A percentile compares a stretch with the other conserved stretches of the same genome.
phyloP scores from a whole-genome alignment of 2,329 filamentous ascomycete genomes.

The Neopestalotiopsis clavispora region DNA sequence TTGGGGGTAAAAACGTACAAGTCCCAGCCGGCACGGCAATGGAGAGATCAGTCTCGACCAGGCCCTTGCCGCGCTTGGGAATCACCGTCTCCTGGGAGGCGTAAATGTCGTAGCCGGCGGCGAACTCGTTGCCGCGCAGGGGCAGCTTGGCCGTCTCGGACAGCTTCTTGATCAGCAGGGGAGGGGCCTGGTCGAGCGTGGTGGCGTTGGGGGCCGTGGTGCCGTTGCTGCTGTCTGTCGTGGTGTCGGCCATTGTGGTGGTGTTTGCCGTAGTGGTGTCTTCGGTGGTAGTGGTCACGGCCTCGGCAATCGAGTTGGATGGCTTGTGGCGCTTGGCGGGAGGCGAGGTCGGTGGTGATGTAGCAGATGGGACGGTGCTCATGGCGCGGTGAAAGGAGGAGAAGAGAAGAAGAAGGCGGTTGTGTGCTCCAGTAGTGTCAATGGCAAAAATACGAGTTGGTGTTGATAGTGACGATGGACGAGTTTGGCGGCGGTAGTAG shows the following conservation, averaged over 20 bases:
- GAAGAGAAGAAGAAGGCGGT: not conserved
- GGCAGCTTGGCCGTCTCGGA: conserved; percentile 79
- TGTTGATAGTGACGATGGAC: not conserved
- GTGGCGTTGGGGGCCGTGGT: conserved; percentile 37
- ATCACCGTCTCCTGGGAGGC: conserved; percentile 75
- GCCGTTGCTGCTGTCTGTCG: conserved; percentile 25
- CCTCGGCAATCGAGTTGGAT: conserved; percentile 36
- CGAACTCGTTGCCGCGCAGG: conserved; percentile 85
- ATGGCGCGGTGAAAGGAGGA: conserved; percentile 7
- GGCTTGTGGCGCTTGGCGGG: conserved; percentile 82
- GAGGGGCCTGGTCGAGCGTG: conserved; percentile 51
- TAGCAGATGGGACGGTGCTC: conserved; percentile 25
- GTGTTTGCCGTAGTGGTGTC: not conserved
- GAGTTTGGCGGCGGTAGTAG: conserved; percentile 1
- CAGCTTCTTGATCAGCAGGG: conserved; percentile 87
- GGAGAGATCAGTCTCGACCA: conserved; percentile 89
- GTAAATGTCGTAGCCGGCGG: conserved; percentile 95
- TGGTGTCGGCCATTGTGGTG: conserved; percentile 39
- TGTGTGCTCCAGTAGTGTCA: not conserved
- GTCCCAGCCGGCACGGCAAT: conserved; percentile 91
- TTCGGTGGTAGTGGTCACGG: conserved; percentile 31
- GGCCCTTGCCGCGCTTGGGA: conserved; percentile 79
- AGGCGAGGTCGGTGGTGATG: conserved; percentile 72
- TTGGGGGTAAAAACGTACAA: conserved; percentile 60
- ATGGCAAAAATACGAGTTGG: not conserved